Conservation (phyloP, 2,329 filamentous ascomycete genomes). For the Colletotrichum melonis region DNA sequence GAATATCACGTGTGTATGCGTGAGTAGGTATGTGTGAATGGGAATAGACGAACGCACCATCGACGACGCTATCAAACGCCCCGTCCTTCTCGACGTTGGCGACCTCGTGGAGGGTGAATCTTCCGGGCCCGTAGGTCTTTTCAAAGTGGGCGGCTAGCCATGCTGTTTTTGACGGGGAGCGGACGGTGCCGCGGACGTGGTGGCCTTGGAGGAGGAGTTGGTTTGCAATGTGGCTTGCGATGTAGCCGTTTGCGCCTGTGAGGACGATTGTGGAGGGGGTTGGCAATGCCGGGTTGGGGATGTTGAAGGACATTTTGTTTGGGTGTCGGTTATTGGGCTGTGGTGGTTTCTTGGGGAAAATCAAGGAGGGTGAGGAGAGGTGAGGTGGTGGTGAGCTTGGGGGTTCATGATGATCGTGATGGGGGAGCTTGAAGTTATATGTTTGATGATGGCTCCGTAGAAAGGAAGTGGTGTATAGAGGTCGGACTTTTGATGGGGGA, state of each 20-base stretch:
- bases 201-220: conserved; percentile 49
- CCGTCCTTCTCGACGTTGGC: conserved; percentile 44
- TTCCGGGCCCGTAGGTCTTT: conserved; percentile 44
- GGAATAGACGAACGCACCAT: conserved; percentile 35
- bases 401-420: too few relatives aligned
- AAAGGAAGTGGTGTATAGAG: too few relatives aligned
- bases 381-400: too few relatives aligned
- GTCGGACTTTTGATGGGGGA: too few relatives aligned
- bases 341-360: too few relatives aligned
- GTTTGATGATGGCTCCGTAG: too few relatives aligned
- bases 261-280: conserved; percentile 44
- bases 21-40: neutral
- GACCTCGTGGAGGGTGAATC: conserved; percentile 48
- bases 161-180: conserved; percentile 41
- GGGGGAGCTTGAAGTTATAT: too few relatives aligned
- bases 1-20: too few relatives aligned
- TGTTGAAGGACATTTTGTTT: neutral
- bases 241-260: conserved; percentile 56
- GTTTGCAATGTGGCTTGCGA: conserved; percentile 52
- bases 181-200: conserved; percentile 53
- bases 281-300: neutral
- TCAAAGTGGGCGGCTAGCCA: conserved; percentile 44
- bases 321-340: too few relatives aligned
- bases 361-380: too few relatives aligned
- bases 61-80: conserved; percentile 42